These are phyloP conservation scores for Tubosaeta sp. DNA, from an alignment of 768 basidiomycete species.

Conservation along the genomic window DNA sequence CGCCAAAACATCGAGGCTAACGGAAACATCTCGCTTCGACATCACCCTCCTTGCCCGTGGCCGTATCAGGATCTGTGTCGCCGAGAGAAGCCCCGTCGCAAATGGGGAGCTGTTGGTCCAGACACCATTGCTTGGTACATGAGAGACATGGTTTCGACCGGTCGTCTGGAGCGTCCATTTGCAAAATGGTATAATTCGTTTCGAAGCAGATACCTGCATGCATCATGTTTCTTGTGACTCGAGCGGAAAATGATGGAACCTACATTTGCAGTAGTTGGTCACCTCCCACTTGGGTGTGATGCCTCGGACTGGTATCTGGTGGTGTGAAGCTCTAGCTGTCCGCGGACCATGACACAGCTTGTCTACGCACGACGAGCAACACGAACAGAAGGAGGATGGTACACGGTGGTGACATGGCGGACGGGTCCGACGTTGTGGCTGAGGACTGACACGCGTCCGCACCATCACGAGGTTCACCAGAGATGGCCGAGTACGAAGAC, in stretches of 20 bases:
- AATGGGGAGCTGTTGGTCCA: slow-evolving; percentile 84
- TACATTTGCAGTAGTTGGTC: slow-evolving; percentile 90
- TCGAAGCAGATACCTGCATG: slow-evolving; percentile 83
- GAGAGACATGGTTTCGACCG: slow-evolving; percentile 88
- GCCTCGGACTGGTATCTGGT: slow-evolving; percentile 39
- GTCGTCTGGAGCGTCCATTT: slow-evolving; percentile 73
- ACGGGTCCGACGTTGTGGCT: slow-evolving; percentile 13
- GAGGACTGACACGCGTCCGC: neutral
- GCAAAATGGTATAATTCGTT: slow-evolving; percentile 82
- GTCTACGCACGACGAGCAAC: slow-evolving; percentile 26
- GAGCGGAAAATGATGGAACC: slow-evolving; percentile 10
- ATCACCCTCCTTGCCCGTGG: slow-evolving; percentile 92
- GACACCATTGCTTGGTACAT: slow-evolving; percentile 94
- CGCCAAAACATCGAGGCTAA: slow-evolving; percentile 45
- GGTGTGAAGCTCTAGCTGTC: slow-evolving; percentile 12
- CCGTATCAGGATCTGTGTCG: slow-evolving; percentile 87
- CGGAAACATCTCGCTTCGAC: slow-evolving; percentile 96
- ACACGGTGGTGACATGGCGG: slow-evolving; percentile 17
- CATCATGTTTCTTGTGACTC: slow-evolving; percentile 3
- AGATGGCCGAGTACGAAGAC: slow-evolving; percentile 87
- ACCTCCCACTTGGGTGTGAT: slow-evolving; percentile 77
- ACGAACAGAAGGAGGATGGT: slow-evolving; percentile 13
- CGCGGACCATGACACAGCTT: neutral
- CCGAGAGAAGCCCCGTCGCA: slow-evolving; percentile 80
- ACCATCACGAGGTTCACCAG: neutral